These are phyloP conservation scores for Lobosporangium transversale DNA, from an alignment of 192 early-diverging fungal species.

Conservation along the genomic window DNA sequence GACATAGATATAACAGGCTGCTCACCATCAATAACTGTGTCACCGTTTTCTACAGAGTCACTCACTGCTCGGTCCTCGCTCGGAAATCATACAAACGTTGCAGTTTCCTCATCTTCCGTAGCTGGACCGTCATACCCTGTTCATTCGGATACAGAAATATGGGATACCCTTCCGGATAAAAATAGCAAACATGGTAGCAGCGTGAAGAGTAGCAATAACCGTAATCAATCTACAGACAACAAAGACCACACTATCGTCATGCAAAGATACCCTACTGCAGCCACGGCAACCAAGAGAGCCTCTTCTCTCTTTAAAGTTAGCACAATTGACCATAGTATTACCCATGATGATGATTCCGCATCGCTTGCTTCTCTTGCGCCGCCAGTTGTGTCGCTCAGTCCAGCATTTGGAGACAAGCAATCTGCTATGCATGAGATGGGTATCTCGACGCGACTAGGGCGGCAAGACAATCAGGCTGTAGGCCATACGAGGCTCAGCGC, in stretches of 20 bases:
- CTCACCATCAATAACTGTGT: background rate
- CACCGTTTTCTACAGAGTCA: no score
- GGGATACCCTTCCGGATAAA: no score
- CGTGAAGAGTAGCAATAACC: background rate
- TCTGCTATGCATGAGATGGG: background rate
- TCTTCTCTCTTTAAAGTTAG: conserved; percentile 49
- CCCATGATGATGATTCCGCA: conserved; percentile 34
- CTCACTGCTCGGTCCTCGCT: no score
- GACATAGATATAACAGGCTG: no score
- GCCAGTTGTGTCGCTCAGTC: conserved; percentile 43
- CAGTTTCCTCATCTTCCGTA: no score
- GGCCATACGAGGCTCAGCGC: conserved; percentile 24
- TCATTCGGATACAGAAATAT: no score
- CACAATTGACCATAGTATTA: conserved; percentile 35
- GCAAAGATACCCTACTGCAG: background rate
- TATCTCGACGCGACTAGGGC: background rate
- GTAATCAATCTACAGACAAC: conserved; percentile 4
- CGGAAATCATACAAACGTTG: no score
- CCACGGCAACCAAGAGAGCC: conserved; percentile 29
- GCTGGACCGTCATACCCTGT: no score
- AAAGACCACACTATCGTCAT: conserved; percentile 14
- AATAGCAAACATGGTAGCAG: no score
- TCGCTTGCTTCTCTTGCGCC: conserved; percentile 35
- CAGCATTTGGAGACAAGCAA: conserved; percentile 37
- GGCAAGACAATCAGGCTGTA: conserved; percentile 3